A percentile compares a stretch with the other conserved stretches of the same genome.
Conservation (phyloP, 306 rosid genomes). For the Fragaria nilgerrensis region DNA sequence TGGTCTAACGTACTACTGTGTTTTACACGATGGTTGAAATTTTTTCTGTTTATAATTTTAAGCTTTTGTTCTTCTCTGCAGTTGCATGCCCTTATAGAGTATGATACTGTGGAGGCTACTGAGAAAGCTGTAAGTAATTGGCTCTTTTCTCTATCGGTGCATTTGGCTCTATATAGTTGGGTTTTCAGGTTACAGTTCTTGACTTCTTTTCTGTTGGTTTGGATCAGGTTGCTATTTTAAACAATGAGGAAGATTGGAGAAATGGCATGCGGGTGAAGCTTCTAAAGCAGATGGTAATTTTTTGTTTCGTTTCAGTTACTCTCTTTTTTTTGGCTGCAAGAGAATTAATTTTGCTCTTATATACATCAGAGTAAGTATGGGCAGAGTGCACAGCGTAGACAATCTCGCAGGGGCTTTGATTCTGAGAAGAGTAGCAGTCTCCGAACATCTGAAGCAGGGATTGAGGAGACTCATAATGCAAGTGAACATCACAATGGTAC, state of each 20-base stretch:
- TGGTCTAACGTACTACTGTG: neutral
- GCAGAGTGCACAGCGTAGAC: conserved; percentile 70
- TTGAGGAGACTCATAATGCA: conserved; percentile 57
- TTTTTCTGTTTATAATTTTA: neutral
- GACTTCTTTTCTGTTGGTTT: conserved; percentile 15
- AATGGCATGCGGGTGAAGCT: conserved; percentile 91
- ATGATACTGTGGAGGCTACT: conserved; percentile 80
- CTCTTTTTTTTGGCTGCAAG: conserved; percentile 3
- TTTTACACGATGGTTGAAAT: neutral
- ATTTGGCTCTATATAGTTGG: conserved; percentile 10
- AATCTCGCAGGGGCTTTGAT: conserved; percentile 56
- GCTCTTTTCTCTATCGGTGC: conserved; percentile 3
- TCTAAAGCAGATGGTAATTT: conserved; percentile 64
- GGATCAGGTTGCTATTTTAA: conserved; percentile 69
- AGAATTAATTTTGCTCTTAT: conserved; percentile 22
- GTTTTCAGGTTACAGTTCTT: conserved; percentile 7
- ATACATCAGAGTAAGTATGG: conserved; percentile 60
- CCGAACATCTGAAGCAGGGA: conserved; percentile 50
- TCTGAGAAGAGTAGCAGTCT: conserved; percentile 56
- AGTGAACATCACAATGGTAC: conserved; percentile 62
- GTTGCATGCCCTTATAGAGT: conserved; percentile 94
- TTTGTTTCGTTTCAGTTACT: neutral
- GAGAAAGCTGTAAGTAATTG: conserved; percentile 84
- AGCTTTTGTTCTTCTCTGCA: conserved; percentile 19
- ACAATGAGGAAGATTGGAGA: conserved; percentile 87